phyloP scores from a whole-genome alignment of 225 moss, liverwort and hornwort species.

The Bryum argenteum region DNA sequence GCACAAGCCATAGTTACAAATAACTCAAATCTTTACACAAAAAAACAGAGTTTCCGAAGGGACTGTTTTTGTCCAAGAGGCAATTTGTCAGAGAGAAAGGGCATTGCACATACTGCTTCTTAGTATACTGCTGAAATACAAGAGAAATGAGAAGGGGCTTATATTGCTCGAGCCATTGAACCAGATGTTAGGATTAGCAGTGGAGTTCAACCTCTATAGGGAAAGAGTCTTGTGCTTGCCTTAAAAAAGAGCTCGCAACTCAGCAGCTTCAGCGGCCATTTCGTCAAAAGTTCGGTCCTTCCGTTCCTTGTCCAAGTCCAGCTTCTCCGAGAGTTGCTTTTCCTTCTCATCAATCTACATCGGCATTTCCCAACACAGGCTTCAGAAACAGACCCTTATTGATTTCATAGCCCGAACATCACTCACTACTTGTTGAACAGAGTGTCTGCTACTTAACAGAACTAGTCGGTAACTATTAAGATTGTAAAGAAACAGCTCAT shows the following conservation, averaged over 20 bases:
- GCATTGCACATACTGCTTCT: too few relatives aligned
- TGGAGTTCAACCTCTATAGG: too few relatives aligned
- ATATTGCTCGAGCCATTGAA: too few relatives aligned
- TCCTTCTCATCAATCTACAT: conserved; percentile 84
- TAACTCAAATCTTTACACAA: neutral
- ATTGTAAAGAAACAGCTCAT: too few relatives aligned
- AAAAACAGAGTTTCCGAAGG: neutral
- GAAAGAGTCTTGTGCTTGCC: neutral
- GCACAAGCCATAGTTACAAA: neutral
- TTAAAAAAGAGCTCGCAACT: conserved; percentile 76
- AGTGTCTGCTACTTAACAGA: too few relatives aligned
- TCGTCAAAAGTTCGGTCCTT: conserved; percentile 75
- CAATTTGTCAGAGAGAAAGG: too few relatives aligned
- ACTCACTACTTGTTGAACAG: too few relatives aligned
- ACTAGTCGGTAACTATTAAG: too few relatives aligned
- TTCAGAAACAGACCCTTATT: conserved; percentile 7
- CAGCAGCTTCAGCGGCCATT: conserved; percentile 87
- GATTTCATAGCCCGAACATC: neutral
- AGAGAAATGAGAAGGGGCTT: too few relatives aligned
- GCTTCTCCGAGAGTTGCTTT: conserved; percentile 65
- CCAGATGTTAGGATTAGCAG: too few relatives aligned
- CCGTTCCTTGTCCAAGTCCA: conserved; percentile 79
- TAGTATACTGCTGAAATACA: too few relatives aligned
- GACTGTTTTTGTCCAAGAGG: too few relatives aligned
- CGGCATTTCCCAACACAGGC: conserved; percentile 10